Evolutionary conservation across 495 filamentous ascomycete genomes (phyloP).

Genomic region (Xylaria scruposa): DNA sequence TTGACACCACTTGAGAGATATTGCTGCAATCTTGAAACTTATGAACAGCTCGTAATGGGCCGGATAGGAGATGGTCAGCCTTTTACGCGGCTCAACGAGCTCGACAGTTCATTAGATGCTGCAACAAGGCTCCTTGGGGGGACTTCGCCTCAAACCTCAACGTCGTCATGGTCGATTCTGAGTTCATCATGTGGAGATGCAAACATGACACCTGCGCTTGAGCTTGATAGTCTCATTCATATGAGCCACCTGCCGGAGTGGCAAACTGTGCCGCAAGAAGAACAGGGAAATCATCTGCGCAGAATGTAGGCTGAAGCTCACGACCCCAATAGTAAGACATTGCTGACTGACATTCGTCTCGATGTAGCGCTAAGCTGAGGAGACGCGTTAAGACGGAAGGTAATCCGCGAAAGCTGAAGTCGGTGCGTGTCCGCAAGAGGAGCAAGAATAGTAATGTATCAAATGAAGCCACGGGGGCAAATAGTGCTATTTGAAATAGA

Average conservation of each 20-base stretch:
- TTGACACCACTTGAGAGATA: slow-evolving; percentile 24
- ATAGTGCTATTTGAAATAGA: background rate
- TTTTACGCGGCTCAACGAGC: background rate
- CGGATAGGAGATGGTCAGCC: background rate
- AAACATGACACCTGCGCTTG: background rate
- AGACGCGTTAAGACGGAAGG: slow-evolving; percentile 18
- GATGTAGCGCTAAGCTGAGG: slow-evolving; percentile 7
- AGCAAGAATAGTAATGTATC: slow-evolving; percentile 12
- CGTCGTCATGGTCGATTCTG: background rate
- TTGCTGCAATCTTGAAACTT: background rate
- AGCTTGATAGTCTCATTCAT: background rate
- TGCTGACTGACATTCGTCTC: slow-evolving; percentile 1
- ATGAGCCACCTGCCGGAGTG: background rate
- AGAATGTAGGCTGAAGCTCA: slow-evolving; percentile 12
- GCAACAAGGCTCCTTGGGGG: background rate
- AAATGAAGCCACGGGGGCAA: background rate
- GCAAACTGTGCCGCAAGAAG: background rate
- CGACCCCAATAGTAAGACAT: background rate
- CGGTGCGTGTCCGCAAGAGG: slow-evolving; percentile 18
- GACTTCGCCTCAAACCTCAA: background rate
- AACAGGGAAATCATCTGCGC: slow-evolving; percentile 14
- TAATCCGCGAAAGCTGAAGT: slow-evolving; percentile 10
- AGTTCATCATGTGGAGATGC: background rate
- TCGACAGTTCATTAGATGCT: background rate
- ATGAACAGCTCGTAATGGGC: slow-evolving; percentile 24